Conservation (phyloP, 164 flowering plant genomes). For the Euptelea pleiosperma region DNA sequence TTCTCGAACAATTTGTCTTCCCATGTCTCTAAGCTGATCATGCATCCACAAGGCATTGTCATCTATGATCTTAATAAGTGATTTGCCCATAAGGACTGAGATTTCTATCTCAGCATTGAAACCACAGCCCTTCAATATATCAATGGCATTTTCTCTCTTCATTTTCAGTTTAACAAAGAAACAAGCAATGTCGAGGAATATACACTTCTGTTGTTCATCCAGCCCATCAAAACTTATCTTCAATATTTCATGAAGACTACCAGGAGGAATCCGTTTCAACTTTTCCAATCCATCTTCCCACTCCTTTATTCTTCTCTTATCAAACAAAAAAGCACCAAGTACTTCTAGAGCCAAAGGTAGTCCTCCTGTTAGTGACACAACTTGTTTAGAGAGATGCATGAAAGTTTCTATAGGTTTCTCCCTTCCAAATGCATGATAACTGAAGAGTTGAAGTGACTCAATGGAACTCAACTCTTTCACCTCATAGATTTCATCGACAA, state of each 20-base stretch:
- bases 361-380: background rate
- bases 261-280: background rate
- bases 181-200: background rate
- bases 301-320: constrained; percentile 1
- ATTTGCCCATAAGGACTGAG: background rate
- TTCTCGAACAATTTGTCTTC: constrained; percentile 11
- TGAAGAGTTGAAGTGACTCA: constrained; percentile 15
- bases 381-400: background rate
- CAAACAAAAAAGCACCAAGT: constrained; percentile 1
- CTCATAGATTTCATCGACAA: constrained; percentile 11
- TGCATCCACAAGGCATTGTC: constrained; percentile 10
- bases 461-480: background rate
- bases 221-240: background rate
- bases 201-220: constrained; percentile 4
- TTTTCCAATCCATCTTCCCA: constrained; percentile 30
- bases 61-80: background rate
- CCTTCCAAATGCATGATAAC: constrained; percentile 14
- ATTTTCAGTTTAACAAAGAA: background rate
- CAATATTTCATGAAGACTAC: background rate
- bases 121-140: constrained; percentile 3
- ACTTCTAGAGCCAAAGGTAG: constrained; percentile 11
- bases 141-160: background rate
- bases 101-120: constrained; percentile 1
- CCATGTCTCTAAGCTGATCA: constrained; percentile 25
- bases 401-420: background rate